Evolutionary conservation across 805 yeast genomes (phyloP), one percentile per base, ranked within the genome.

Genomic region (Gaillardinia entomophila): DNA sequence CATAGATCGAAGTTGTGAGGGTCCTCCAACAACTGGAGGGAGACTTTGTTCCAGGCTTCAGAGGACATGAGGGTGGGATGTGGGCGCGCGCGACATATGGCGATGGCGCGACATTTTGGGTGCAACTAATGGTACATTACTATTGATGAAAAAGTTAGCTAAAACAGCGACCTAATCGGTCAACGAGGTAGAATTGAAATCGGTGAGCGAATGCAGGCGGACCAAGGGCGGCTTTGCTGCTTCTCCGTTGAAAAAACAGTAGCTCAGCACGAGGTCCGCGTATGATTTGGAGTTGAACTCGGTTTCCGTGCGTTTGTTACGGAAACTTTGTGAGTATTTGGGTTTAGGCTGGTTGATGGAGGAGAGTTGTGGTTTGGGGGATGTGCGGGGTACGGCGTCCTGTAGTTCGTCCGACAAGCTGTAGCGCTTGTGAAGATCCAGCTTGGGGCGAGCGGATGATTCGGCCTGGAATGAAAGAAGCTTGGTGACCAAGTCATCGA

Each of bases 161-260:
- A 17, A 4, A 12, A 11, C 24, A 11, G 16, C 31, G 3, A 15
- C 31, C 27, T 19, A 19, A 19, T 19, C 22, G 22, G 22, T 19
- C 10, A 19, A 19, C 22, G 22, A 19, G 10, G 22, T 19, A 19
- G 22, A 19, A 19, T 6, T 19, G 22, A 19, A 19, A 19, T 19
- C 10, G 22, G 22, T 19, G 22, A 19, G 22, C 22, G 22, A 19
- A 19, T 19, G 22, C 22, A 19, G 22, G 10, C 22, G 22, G 22
- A 19, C 22, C 10, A 19, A 19, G 22, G 33, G n/a, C n/a, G n/a
- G n/a, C n/a, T 25, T 10, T 22, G 18, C 24, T 12, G 32, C 19
- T n/a, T 35, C 36, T 4, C 60, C 55, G 25, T 58, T 57, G 32
- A 52, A 55, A 43, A 62, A 62, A 40, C 68, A 62, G 34, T 57